A percentile compares a stretch with the other conserved stretches of the same genome.
phyloP scores from a whole-genome alignment of 331 rosid species.

The Spiraea crenata region DNA sequence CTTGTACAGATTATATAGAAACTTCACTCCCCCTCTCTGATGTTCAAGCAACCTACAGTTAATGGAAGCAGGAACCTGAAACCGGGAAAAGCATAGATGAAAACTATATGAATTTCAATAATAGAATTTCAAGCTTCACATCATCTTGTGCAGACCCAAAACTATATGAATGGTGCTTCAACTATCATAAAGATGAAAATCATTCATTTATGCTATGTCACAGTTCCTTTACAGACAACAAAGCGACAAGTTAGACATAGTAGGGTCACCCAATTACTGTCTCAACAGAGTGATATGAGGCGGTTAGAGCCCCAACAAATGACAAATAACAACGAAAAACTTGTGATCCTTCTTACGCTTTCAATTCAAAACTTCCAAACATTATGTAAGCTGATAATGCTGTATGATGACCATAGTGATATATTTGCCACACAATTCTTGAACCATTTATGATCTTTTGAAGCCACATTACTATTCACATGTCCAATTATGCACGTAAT shows the following conservation, averaged over 20 bases:
- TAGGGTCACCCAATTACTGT: neutral
- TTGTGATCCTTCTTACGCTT: neutral
- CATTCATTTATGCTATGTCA: neutral
- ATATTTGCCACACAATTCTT: neutral
- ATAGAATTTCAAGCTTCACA: neutral
- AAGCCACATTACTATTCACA: constrained; percentile 3
- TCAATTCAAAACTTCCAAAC: neutral
- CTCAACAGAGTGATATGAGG: neutral
- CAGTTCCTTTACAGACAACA: neutral
- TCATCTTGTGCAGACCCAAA: neutral
- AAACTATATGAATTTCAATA: no score
- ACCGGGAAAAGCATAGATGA: neutral
- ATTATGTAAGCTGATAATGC: neutral
- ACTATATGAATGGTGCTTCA: neutral
- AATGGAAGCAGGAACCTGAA: constrained; percentile 84
- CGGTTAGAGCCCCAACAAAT: neutral
- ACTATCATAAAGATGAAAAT: neutral
- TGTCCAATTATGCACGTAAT: neutral
- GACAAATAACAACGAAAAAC: neutral
- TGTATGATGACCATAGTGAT: neutral
- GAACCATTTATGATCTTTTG: neutral
- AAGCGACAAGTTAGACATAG: neutral
- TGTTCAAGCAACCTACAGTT: constrained; percentile 90
- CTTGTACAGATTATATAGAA: constrained; percentile 68
- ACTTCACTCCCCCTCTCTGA: constrained; percentile 79